These are phyloP conservation scores for Nitzschia palea DNA, from an alignment of 108 stramenopile species.

Conservation along the genomic window DNA sequence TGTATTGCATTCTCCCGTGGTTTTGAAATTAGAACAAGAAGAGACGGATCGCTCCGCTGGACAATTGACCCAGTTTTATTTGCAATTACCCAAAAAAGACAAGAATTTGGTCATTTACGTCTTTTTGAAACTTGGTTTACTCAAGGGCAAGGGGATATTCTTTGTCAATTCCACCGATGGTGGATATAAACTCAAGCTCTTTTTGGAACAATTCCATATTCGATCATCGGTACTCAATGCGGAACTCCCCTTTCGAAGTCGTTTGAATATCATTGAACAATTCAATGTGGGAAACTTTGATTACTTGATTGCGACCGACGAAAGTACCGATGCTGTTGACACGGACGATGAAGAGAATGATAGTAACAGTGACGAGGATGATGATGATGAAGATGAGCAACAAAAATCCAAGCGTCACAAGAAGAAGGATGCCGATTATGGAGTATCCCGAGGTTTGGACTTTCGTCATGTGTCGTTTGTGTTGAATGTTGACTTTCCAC, in stretches of 20 bases:
- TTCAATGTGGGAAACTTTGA: constrained; percentile 99
- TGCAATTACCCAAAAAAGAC: constrained; percentile 78
- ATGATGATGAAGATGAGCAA: constrained; percentile 32
- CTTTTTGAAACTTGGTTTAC: constrained; percentile 89
- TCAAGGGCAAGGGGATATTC: constrained; percentile 95
- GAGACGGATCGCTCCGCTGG: constrained; percentile 40
- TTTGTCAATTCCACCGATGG: constrained; percentile 94
- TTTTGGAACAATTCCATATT: constrained; percentile 97
- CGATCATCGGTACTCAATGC: constrained; percentile 95
- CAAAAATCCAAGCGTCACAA: constrained; percentile 29
- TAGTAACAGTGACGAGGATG: constrained; percentile 33
- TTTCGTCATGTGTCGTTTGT: constrained; percentile 95
- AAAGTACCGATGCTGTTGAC: constrained; percentile 65
- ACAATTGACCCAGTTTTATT: constrained; percentile 88
- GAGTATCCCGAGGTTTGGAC: constrained; percentile 94
- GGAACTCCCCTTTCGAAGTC: constrained; percentile 92
- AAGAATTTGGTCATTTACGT: constrained; percentile 92
- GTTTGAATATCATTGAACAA: constrained; percentile 94
- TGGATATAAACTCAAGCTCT: constrained; percentile 94
- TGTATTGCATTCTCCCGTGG: constrained; percentile 91
- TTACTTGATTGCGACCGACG: constrained; percentile 96
- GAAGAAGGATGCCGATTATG: constrained; percentile 84
- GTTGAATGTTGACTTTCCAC: constrained; percentile 96
- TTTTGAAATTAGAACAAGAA: constrained; percentile 90
- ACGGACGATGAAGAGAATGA: constrained; percentile 46